Base-by-base conservation (phyloP, 2,329 filamentous ascomycete genomes). In the Ascochyta rabiei region DNA sequence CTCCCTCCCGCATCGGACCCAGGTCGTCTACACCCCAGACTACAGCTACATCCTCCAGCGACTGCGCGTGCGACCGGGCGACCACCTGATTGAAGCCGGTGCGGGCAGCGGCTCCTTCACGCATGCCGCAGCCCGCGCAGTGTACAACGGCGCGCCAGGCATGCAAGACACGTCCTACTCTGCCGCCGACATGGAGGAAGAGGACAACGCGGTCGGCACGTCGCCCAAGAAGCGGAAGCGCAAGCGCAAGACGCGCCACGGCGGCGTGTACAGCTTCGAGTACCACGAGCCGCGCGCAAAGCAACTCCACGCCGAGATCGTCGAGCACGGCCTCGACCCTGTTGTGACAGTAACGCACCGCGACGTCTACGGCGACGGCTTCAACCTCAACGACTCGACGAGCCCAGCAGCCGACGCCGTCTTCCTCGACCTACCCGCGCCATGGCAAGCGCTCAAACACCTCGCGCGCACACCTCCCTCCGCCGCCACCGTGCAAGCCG, bases 11-110 rank as follows among this genome's bases (percentile, higher is more conserved):
- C 90, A 95, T 71, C 82, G 90, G 57, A 95, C 90, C 0, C 90
- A 95, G 70, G 90, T 95, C 33, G 90, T 95, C 48, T 95, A 95
- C 72, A 93, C 89, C 0, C 89, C 90, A 15, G 90, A 95, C 72
- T 93, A 92, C 76, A 93, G 90, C 77, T 95, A 92, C 70, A 86
- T 95, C 43, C 79, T 95, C 10, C 89, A 93, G 66, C 82, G 89
- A 30, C 83, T 95, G 66, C 84, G 89, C 28, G 89, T 88, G 5
- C 80, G 89, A 18, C 90, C 90, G 0, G 90, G 91, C 5, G 83
- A 85, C 40, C 83, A 82, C 18, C 79, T 95, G 31, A 92, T 95
- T 50, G 90, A 95, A 73, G 90, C 90, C 3, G 90, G 90, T 28
- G 87, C 89, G 1, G 90, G 90, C 6, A 93, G 89, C 69, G 90